A percentile compares a stretch with the other conserved stretches of the same genome.
Evolutionary conservation across 257 asterid species (phyloP).

Genomic region (Solanum piurae): DNA sequence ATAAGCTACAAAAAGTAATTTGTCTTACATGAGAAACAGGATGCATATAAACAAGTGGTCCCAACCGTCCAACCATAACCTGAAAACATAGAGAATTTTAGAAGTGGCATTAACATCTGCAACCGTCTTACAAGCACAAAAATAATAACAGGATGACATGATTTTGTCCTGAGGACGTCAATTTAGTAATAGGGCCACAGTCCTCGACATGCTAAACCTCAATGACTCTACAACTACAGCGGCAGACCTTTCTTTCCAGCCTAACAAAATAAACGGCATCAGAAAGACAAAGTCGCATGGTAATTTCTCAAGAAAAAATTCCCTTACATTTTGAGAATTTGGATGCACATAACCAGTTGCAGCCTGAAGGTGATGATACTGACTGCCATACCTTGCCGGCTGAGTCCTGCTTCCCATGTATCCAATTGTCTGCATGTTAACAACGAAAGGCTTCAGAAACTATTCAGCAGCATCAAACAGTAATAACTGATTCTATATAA

Average conservation of each 20-base stretch:
- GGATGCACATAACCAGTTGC: constrained; percentile 41
- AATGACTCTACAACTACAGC: neutral
- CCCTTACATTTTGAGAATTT: constrained; percentile 57
- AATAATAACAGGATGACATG: neutral
- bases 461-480: neutral
- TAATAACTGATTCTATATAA: neutral
- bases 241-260: neutral
- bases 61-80: constrained; percentile 58
- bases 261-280: neutral
- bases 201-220: neutral
- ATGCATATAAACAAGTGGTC: constrained; percentile 58
- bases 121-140: neutral
- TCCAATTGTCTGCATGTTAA: constrained; percentile 42
- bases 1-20: neutral
- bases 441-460: constrained; percentile 1
- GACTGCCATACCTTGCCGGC: constrained; percentile 50
- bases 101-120: neutral
- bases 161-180: neutral
- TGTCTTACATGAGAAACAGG: constrained; percentile 61
- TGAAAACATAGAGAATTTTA: constrained; percentile 16
- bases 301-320: neutral
- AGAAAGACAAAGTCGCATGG: neutral
- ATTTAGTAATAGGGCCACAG: neutral
- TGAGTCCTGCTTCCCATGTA: constrained; percentile 46
- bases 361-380: constrained; percentile 43